These are phyloP conservation scores for Hirschioporus abietinus DNA, from an alignment of 768 basidiomycete species.

Conservation along the genomic window DNA sequence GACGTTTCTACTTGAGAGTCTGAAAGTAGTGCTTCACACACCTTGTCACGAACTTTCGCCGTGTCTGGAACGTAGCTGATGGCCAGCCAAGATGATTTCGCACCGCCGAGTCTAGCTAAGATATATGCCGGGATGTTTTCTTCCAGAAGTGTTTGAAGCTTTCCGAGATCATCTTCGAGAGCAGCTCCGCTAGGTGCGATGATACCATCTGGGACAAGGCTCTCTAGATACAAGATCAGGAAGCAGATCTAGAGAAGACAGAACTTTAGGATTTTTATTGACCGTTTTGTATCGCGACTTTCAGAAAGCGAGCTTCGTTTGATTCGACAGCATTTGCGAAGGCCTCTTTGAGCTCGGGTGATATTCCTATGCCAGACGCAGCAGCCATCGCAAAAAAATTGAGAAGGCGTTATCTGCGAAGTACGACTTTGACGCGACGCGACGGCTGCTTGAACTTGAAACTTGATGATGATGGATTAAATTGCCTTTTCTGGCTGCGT, in stretches of 20 bases:
- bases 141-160: constrained; percentile 53
- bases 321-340: constrained; percentile 57
- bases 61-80: constrained; percentile 80
- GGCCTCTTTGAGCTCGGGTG: constrained; percentile 46
- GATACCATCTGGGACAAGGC: constrained; percentile 55
- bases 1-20: background rate
- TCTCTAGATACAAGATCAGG: constrained; percentile 40
- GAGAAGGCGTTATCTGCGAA: background rate
- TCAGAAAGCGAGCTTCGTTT: constrained; percentile 61
- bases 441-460: too few species aligned
- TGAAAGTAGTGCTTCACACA: constrained; percentile 19
- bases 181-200: constrained; percentile 39
- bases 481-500: too few species aligned
- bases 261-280: constrained; percentile 23
- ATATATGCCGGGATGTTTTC: constrained; percentile 70
- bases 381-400: background rate
- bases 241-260: constrained; percentile 20
- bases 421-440: too few species aligned
- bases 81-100: constrained; percentile 62
- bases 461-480: too few species aligned
- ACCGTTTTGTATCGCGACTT: constrained; percentile 75
- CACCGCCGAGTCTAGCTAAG: constrained; percentile 57
- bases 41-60: constrained; percentile 81
- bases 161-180: constrained; percentile 56
- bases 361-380: constrained; percentile 41